Evolutionary conservation across 1,139 yeast species (phyloP).

Genomic region (Pichiaceae sp.): DNA sequence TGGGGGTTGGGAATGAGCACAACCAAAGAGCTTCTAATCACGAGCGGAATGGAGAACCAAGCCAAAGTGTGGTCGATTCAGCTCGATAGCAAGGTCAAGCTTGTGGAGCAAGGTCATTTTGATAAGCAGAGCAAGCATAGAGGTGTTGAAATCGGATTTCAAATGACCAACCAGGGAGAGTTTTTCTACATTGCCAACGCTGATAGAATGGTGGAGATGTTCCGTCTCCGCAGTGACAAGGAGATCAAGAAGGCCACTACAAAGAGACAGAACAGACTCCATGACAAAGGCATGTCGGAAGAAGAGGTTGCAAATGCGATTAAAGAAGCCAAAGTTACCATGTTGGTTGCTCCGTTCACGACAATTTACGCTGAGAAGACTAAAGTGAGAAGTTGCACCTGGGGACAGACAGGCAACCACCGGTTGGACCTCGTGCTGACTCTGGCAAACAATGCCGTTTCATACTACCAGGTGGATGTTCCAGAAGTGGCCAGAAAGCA

Average conservation of each 20-base stretch:
- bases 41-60: conserved; percentile 76
- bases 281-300: conserved; percentile 58
- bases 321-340: conserved; percentile 45
- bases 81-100: conserved; percentile 37
- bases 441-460: conserved; percentile 66
- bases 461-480: conserved; percentile 49
- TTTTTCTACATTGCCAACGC: conserved; percentile 67
- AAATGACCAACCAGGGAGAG: conserved; percentile 31
- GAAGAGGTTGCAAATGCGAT: conserved; percentile 53
- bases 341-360: conserved; percentile 59
- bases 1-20: conserved; percentile 62
- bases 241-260: conserved; percentile 75
- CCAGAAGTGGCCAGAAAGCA: conserved; percentile 41
- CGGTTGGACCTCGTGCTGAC: conserved; percentile 55
- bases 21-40: conserved; percentile 38
- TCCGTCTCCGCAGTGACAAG: conserved; percentile 66
- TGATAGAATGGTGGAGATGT: conserved; percentile 76
- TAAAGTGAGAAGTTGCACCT: conserved; percentile 49
- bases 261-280: conserved; percentile 71
- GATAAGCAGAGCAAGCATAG: conserved; percentile 77
- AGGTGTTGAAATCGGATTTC: conserved; percentile 55
- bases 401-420: conserved; percentile 40
- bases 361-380: conserved; percentile 43
- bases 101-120: conserved; percentile 56
- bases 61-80: conserved; percentile 76